A percentile compares a stretch with the other conserved stretches of the same genome.
Conservation (phyloP, 805 yeast genomes). For the Wickerhamomyces chaumierensis region DNA sequence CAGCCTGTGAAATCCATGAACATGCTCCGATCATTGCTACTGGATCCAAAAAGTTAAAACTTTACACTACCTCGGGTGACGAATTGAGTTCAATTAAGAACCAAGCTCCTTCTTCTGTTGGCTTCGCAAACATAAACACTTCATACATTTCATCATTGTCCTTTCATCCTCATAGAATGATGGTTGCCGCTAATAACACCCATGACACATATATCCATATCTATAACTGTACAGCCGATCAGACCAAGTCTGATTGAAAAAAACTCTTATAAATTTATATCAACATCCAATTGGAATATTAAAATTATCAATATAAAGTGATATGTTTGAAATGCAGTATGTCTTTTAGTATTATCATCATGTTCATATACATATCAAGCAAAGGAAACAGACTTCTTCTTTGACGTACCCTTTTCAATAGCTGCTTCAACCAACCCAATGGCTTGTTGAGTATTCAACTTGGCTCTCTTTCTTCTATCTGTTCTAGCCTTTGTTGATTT, state of each 20-base stretch:
- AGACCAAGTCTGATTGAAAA: background rate
- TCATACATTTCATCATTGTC: slow-evolving; percentile 52
- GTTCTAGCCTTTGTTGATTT: slow-evolving; percentile 64
- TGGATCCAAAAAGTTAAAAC: slow-evolving; percentile 66
- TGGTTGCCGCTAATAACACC: slow-evolving; percentile 74
- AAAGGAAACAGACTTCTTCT: slow-evolving; percentile 37
- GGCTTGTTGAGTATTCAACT: slow-evolving; percentile 13
- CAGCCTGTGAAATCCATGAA: slow-evolving; percentile 79
- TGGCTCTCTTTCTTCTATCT: slow-evolving; percentile 48
- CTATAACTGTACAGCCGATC: slow-evolving; percentile 37
- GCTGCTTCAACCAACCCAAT: slow-evolving; percentile 9
- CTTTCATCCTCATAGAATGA: slow-evolving; percentile 92
- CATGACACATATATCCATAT: slow-evolving; percentile 66
- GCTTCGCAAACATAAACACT: slow-evolving; percentile 18
- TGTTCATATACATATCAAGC: no score
- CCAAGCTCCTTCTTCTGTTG: slow-evolving; percentile 8
- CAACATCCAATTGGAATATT: no score
- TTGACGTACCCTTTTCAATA: slow-evolving; percentile 7
- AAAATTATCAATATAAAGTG: no score
- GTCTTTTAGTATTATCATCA: no score
- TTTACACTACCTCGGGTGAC: slow-evolving; percentile 84
- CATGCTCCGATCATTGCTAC: slow-evolving; percentile 93
- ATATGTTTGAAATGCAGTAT: no score
- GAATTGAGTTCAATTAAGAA: slow-evolving; percentile 49
- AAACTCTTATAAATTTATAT: no score